Conservation (phyloP, 305 asterid species). For the Plantago rigida region DNA sequence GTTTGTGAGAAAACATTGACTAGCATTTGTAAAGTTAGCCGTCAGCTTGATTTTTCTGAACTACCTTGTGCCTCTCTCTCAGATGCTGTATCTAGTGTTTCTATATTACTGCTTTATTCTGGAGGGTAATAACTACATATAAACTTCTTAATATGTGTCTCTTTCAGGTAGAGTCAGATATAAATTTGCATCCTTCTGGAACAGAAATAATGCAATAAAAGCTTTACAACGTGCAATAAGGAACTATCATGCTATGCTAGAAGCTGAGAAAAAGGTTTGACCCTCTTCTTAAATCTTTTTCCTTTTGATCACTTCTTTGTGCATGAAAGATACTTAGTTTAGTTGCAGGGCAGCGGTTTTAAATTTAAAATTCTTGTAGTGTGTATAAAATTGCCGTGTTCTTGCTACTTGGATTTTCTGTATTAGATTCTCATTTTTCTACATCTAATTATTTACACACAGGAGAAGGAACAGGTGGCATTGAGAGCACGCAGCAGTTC, state of each 20-base stretch:
- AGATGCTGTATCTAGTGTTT: slow-evolving; percentile 3
- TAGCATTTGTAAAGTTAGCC: too few species aligned
- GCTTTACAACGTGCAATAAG: slow-evolving; percentile 57
- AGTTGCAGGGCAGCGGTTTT: neutral
- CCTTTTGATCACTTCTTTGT: slow-evolving; percentile 13
- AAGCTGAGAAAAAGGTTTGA: slow-evolving; percentile 80
- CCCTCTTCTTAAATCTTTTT: slow-evolving; percentile 21
- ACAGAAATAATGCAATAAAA: slow-evolving; percentile 72
- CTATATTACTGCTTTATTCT: neutral
- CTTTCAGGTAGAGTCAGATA: slow-evolving; percentile 85
- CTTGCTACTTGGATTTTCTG: slow-evolving; percentile 9
- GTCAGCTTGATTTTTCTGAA: too few species aligned
- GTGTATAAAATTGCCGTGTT: neutral
- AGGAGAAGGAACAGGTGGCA: slow-evolving; percentile 60
- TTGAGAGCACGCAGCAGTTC: slow-evolving; percentile 57
- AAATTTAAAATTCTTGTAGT: slow-evolving; percentile 2
- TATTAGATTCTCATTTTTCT: slow-evolving; percentile 20
- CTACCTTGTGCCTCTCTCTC: neutral
- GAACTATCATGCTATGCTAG: slow-evolving; percentile 50
- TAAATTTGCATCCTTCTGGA: slow-evolving; percentile 98
- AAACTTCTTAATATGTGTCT: slow-evolving; percentile 18
- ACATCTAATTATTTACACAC: slow-evolving; percentile 14
- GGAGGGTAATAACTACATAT: slow-evolving; percentile 14
- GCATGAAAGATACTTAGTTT: too few species aligned
- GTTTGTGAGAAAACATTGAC: too few species aligned